Conservation (phyloP, 495 filamentous ascomycete genomes). For the Podospora australis region DNA sequence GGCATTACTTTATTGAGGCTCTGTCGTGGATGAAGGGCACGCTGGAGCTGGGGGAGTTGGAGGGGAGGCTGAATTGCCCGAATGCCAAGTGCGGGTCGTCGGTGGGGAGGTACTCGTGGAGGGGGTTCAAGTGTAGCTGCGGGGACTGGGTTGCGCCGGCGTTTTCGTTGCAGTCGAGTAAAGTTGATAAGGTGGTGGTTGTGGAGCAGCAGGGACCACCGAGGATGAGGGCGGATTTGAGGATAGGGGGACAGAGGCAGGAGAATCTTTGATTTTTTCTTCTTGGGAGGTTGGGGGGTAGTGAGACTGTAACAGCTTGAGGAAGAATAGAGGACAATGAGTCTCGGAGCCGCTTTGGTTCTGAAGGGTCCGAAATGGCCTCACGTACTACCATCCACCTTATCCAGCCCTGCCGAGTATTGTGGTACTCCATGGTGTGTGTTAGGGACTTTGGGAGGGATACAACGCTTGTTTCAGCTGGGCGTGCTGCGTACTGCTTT, state of each 20-base stretch:
- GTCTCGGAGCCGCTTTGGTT: too few species aligned
- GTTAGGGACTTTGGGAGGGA: too few species aligned
- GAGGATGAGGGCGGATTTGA: conserved; percentile 19
- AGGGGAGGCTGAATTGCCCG: conserved; percentile 79
- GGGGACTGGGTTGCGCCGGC: conserved; percentile 86
- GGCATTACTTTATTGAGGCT: conserved; percentile 83
- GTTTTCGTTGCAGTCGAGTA: conserved; percentile 72
- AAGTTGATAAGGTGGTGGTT: conserved; percentile 59
- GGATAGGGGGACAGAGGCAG: conserved; percentile 22
- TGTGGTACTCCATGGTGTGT: too few species aligned
- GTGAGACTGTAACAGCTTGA: too few species aligned
- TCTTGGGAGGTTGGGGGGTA: too few species aligned
- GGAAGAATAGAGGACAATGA: too few species aligned
- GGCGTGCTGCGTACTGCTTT: too few species aligned
- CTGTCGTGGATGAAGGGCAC: conserved; percentile 87
- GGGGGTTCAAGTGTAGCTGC: conserved; percentile 89
- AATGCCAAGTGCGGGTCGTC: conserved; percentile 66
- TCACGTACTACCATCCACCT: too few species aligned
- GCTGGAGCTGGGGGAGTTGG: conserved; percentile 68
- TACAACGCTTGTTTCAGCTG: too few species aligned
- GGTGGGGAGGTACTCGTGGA: conserved; percentile 91
- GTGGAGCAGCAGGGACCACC: background rate
- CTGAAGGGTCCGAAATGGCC: too few species aligned
- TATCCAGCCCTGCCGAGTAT: too few species aligned
- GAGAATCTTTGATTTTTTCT: conserved; percentile 1